A percentile compares a stretch with the other conserved stretches of the same genome.
Conservation (phyloP, 768 basidiomycete genomes). For the Trametopsis cervina region DNA sequence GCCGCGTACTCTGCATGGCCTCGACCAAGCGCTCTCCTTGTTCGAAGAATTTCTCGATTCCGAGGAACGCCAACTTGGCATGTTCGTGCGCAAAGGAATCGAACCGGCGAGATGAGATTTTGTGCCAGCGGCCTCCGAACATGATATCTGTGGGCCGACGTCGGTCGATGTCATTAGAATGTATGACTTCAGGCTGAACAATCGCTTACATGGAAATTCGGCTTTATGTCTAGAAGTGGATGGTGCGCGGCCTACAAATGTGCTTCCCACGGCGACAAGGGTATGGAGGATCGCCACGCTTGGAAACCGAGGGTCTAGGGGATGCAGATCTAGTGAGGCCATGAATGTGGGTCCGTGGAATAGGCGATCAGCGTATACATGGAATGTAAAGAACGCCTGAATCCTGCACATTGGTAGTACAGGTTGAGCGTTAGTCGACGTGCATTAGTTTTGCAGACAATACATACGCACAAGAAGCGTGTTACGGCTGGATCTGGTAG, state of each 20-base stretch:
- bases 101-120: constrained; percentile 34
- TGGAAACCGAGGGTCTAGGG: constrained; percentile 70
- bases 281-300: constrained; percentile 67
- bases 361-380: constrained; percentile 65
- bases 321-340: constrained; percentile 53
- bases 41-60: constrained; percentile 39
- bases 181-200: too few relatives aligned
- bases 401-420: too few relatives aligned
- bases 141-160: too few relatives aligned
- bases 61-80: constrained; percentile 45
- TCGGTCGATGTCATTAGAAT: constrained; percentile 48
- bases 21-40: constrained; percentile 51
- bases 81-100: constrained; percentile 65
- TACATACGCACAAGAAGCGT: constrained; percentile 52
- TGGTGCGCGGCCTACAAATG: constrained; percentile 64
- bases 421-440: too few relatives aligned
- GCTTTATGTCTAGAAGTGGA: constrained; percentile 38
- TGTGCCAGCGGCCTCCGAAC: too few relatives aligned
- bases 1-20: constrained; percentile 48
- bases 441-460: too few relatives aligned
- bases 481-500: constrained; percentile 59
- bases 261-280: constrained; percentile 76
- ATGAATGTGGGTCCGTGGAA: constrained; percentile 65
- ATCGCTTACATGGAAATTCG: constrained; percentile 8
- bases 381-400: constrained; percentile 73